These are phyloP conservation scores for Phlyctochytrium bullatum DNA, from an alignment of 192 early-diverging fungal genomes.

Conservation along the genomic window DNA sequence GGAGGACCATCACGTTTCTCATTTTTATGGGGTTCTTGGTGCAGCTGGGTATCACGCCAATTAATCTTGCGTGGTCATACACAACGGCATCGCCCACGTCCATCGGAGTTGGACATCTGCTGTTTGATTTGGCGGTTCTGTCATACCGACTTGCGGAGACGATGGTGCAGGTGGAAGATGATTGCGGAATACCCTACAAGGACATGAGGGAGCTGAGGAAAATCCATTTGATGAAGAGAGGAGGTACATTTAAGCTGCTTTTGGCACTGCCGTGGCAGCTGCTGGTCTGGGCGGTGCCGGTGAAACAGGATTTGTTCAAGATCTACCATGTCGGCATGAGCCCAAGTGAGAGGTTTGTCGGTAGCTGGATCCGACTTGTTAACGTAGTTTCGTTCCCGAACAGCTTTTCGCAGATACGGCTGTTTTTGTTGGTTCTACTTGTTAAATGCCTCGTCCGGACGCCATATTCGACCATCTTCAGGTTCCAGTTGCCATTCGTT, in stretches of 20 bases:
- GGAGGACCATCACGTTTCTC: no score
- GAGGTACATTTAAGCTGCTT: background rate
- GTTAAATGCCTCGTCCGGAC: background rate
- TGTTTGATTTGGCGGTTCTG: background rate
- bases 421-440: background rate
- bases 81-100: no score
- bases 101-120: no score
- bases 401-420: background rate
- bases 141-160: background rate
- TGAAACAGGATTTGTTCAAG: background rate
- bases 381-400: no score
- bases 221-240: background rate
- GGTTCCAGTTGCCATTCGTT: background rate
- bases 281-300: background rate
- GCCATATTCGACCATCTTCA: background rate
- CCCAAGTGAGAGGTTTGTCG: background rate
- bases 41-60: no score
- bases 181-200: background rate
- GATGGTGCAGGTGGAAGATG: background rate
- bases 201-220: background rate
- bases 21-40: no score
- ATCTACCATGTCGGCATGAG: background rate
- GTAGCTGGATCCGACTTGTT: conserved; percentile 1
- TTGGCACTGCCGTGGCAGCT: background rate
- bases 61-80: no score